These are phyloP conservation scores for Solanum etuberosum DNA, from an alignment of 257 asterid species.

Conservation along the genomic window DNA sequence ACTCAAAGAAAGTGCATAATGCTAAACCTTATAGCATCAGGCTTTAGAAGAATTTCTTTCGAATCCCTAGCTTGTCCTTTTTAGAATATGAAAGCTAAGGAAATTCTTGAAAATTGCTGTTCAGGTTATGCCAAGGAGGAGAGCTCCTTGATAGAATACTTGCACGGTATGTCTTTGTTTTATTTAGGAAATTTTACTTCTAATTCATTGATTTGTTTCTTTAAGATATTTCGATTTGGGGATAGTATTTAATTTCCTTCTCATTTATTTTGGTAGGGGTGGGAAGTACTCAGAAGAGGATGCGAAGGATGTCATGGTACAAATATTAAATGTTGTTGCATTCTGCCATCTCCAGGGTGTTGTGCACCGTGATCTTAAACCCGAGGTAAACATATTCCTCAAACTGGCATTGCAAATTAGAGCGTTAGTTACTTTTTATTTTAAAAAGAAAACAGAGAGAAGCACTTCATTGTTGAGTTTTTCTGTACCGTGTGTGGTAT, in stretches of 20 bases:
- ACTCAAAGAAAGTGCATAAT: neutral
- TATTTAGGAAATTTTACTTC: neutral
- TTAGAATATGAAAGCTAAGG: neutral
- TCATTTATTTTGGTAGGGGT: constrained; percentile 20
- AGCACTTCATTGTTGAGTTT: neutral
- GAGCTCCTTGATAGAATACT: constrained; percentile 64
- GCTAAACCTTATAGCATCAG: neutral
- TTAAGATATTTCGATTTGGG: neutral
- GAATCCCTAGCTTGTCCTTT: neutral
- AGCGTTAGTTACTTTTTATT: neutral
- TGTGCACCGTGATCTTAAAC: constrained; percentile 72
- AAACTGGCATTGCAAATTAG: neutral
- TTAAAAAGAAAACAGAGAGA: neutral
- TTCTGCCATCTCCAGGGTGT: constrained; percentile 60
- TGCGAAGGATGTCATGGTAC: constrained; percentile 41
- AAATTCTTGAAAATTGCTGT: neutral
- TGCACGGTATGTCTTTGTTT: constrained; percentile 27
- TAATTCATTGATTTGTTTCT: neutral
- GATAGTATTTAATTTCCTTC: neutral
- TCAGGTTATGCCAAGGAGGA: constrained; percentile 74
- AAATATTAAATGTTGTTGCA: constrained; percentile 48
- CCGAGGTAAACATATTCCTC: constrained; percentile 36
- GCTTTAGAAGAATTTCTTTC: neutral
- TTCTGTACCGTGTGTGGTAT: neutral
- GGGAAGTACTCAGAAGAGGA: constrained; percentile 57